Percentiles rank a stretch among this genome's conserved stretches.
Conservation (phyloP, 345 rosid genomes). For the Brassica napus region Da-Ae NC_063438.1:6290501-6291000, state of each 20-base stretch:
- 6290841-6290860: slow-evolving; percentile 1
- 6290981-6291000: not conserved
- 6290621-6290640: no score
- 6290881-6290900: not conserved
- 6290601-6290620: no score
- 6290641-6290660: slow-evolving; percentile 2
- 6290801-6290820: no score
- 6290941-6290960: slow-evolving; percentile 34
- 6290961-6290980: slow-evolving; percentile 8
- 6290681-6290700: slow-evolving; percentile 13
- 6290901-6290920: not conserved
- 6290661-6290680: slow-evolving; percentile 12
- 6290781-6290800: no score
- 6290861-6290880: not conserved
- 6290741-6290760: not conserved
- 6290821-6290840: not conserved
- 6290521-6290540: not conserved
- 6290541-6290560: not conserved
- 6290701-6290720: slow-evolving; percentile 4
- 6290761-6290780: not conserved
- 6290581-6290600: no score
- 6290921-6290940: not conserved
- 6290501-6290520: not conserved
- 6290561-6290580: not conserved
- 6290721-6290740: not conserved